These are phyloP conservation scores for Cucumis variabilis DNA, from an alignment of 331 rosid genomes.

Conservation along the genomic window DNA sequence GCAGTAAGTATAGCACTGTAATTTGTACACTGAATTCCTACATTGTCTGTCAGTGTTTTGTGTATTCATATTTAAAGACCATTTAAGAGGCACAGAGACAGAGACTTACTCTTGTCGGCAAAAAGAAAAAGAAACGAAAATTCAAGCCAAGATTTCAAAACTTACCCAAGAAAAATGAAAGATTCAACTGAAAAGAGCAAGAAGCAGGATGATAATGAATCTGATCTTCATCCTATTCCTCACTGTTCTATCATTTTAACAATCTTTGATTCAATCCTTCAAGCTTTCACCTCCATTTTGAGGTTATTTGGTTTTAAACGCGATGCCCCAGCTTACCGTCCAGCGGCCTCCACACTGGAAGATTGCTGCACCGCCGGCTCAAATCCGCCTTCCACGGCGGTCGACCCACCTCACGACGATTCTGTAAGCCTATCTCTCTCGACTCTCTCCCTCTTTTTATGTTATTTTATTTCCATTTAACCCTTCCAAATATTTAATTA, in stretches of 20 bases:
- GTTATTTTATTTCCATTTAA: too few relatives aligned
- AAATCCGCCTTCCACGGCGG: conserved; percentile 12
- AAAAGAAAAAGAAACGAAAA: background rate
- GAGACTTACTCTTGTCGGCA: background rate
- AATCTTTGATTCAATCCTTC: background rate
- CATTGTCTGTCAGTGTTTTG: background rate
- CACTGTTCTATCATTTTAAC: background rate
- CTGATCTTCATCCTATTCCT: background rate
- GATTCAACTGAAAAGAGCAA: background rate
- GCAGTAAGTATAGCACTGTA: background rate
- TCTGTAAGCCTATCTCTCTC: background rate
- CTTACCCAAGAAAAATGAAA: background rate
- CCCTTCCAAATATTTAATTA: too few relatives aligned
- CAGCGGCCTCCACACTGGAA: background rate
- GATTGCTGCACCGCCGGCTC: background rate
- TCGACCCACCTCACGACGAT: background rate
- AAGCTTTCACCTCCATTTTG: background rate
- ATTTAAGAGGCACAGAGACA: background rate
- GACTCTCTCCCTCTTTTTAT: background rate
- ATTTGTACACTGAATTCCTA: background rate
- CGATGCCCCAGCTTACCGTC: background rate
- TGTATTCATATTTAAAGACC: background rate
- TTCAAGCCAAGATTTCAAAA: background rate
- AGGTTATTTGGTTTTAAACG: background rate
- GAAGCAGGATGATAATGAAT: background rate